Base-by-base conservation (phyloP, 2,329 filamentous ascomycete species). In the Cordyceps militaris region DNA sequence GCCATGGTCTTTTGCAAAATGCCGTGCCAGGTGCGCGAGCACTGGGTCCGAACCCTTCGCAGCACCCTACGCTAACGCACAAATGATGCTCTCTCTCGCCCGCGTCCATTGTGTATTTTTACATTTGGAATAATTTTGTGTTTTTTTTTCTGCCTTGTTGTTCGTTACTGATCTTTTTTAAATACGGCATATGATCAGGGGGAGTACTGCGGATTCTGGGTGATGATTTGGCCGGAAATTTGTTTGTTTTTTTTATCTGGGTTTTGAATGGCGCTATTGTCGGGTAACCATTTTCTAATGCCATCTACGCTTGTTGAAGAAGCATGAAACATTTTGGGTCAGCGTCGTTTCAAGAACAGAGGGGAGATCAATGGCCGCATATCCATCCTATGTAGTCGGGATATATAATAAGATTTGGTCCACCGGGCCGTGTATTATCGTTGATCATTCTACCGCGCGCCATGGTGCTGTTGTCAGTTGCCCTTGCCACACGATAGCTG, bases 1-100 rank as follows among this genome's bases (percentile, higher is more conserved):
- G 82, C 81, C 30, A 79, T 84, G 74, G 76, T 84, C 43, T 85
- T 84, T 62, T 82, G 80, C 71, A 84, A 84, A 70, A 84, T 84
- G 79, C 77, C 80, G 0, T 68, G 73, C 2, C 66, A 68, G 11
- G 67, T 84, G 60, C 72, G 81, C 49, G 73, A 76, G 60, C 80
- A 84, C 63, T 84, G 81, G 81, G 77, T 84, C 2, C 77, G 74
- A 63, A 69, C 77, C 56, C 69, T 82, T 56, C 69, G 79, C 26
- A 80, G 82, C 61, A 68, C 74, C 50, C 73, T 76, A 30, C 62
- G 60, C 21, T 43, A 46, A 24, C 16, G 32, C 19, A 3, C 28
- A 16, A 36, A 19, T 23, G 11, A 36, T 16, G 38, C 30, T 48
- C 2, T 28, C 11, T 44, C 11, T 21, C n/a, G 10, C 10, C 10